Conservation (phyloP, 208 protist genomes). For the Borovskyia barvae region DNA sequence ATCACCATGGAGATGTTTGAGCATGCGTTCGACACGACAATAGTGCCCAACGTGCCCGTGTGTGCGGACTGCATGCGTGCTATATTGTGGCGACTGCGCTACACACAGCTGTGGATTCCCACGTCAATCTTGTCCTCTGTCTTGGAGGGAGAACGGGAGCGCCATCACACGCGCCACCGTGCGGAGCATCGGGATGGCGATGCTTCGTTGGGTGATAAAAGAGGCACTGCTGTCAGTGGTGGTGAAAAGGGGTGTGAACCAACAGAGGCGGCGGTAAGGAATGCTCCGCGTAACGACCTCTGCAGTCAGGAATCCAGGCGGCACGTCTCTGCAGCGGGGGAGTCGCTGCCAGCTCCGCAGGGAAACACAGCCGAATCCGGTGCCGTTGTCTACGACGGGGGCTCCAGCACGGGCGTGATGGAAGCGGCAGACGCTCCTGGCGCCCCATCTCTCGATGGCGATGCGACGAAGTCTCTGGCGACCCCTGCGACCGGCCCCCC, state of each 20-base stretch:
- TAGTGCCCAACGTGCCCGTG: slow-evolving; percentile 28
- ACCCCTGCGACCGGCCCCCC: no score
- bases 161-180: slow-evolving; percentile 2
- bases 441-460: no score
- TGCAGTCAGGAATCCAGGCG: slow-evolving; percentile 8
- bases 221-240: no score
- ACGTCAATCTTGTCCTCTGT: slow-evolving; percentile 48
- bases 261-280: not conserved
- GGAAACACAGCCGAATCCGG: not conserved
- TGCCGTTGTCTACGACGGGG: not conserved
- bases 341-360: not conserved
- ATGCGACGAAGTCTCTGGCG: no score
- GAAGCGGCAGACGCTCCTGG: no score
- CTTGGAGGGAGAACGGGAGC: slow-evolving; percentile 19
- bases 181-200: not conserved
- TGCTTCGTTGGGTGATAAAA: no score
- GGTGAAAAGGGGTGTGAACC: not conserved
- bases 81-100: slow-evolving; percentile 40
- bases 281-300: not conserved
- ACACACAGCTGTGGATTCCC: slow-evolving; percentile 72
- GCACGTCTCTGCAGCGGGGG: not conserved
- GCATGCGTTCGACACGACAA: slow-evolving; percentile 17
- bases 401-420: no score
- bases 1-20: slow-evolving; percentile 18
- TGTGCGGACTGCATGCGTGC: slow-evolving; percentile 69